Conservation (phyloP, 2,329 filamentous ascomycete genomes). For the Diaporthe eres region DNA sequence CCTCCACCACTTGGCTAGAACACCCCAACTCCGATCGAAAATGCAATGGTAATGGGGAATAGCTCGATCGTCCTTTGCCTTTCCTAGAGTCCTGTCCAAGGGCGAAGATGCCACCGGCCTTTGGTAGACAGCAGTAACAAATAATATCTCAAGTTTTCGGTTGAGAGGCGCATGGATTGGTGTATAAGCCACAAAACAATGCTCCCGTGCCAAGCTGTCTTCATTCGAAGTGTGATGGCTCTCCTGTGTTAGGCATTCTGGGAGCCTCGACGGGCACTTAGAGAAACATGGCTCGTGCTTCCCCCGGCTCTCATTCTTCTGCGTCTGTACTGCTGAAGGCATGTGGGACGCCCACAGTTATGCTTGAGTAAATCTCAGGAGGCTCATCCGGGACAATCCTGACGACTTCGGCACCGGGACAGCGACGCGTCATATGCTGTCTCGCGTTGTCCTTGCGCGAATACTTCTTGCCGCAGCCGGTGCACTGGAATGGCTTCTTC, state of each 20-base stretch:
- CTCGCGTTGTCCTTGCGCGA: not conserved
- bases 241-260: too few species aligned
- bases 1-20: not conserved
- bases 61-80: not conserved
- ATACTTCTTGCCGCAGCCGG: conserved; percentile 12
- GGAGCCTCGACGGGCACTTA: too few species aligned
- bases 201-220: not conserved
- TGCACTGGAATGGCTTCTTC: conserved; percentile 19
- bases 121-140: not conserved
- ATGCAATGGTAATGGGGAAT: not conserved
- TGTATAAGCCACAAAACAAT: not conserved
- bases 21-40: conserved; percentile 7
- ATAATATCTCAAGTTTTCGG: not conserved
- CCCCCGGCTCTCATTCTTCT: not conserved
- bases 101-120: not conserved
- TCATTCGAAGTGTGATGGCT: not conserved
- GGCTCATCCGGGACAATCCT: not conserved
- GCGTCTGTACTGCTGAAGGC: not conserved
- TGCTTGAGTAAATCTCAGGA: not conserved
- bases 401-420: not conserved
- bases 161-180: not conserved
- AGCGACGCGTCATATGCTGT: not conserved
- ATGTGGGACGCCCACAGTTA: conserved; percentile 16
- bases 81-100: conserved; percentile 1
- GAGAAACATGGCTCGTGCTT: not conserved